Evolutionary conservation across 2,329 filamentous ascomycete genomes (phyloP).

Genomic region (Aspergillus melleus): DNA sequence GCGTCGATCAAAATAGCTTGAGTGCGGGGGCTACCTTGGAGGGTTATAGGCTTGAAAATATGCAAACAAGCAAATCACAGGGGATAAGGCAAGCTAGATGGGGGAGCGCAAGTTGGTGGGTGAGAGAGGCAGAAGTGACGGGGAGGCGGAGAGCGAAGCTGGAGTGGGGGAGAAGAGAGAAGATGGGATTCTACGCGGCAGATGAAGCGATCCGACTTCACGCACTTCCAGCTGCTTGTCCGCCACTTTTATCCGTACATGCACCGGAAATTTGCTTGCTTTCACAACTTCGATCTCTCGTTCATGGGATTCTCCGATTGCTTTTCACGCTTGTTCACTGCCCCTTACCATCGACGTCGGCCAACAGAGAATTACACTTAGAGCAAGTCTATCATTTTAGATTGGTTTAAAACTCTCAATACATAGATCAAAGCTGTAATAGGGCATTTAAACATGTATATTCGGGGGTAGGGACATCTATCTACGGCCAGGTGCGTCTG

Average conservation of each 20-base stretch:
- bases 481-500: constrained; percentile 33
- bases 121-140: not conserved
- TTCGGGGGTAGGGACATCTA: constrained; percentile 7
- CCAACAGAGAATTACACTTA: not conserved
- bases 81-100: not conserved
- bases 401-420: not conserved
- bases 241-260: not conserved
- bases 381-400: not conserved
- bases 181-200: constrained; percentile 1
- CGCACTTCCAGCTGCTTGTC: not conserved
- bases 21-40: not conserved
- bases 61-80: not conserved
- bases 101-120: not conserved
- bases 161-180: constrained; percentile 1
- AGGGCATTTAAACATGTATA: not conserved
- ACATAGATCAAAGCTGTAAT: not conserved
- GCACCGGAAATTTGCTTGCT: not conserved
- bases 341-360: not conserved
- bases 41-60: not conserved
- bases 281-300: not conserved
- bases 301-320: not conserved
- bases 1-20: not conserved
- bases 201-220: constrained; percentile 10
- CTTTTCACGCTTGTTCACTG: not conserved
- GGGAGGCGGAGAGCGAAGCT: constrained; percentile 3